These are phyloP conservation scores for Erythrobasidium yunnanense DNA, from an alignment of 768 basidiomycete genomes.

Conservation along the genomic window DNA sequence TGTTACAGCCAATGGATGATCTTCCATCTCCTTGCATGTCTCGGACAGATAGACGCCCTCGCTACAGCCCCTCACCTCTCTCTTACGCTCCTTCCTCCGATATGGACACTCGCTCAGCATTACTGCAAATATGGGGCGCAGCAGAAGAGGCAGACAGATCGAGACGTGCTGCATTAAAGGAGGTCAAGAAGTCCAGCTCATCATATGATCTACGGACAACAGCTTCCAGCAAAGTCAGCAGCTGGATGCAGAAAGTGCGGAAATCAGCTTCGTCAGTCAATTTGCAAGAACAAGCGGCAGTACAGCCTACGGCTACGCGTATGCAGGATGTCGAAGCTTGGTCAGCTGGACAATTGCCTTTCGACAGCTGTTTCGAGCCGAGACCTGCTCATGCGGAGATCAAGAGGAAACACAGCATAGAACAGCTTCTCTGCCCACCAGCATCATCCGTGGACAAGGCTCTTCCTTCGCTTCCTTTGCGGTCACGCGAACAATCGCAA, in stretches of 20 bases:
- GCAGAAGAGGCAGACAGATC: slow-evolving; percentile 11
- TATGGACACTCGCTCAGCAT: background rate
- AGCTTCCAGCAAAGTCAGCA: background rate
- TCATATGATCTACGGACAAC: background rate
- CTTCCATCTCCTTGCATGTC: slow-evolving; percentile 13
- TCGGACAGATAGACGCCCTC: background rate
- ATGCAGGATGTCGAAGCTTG: background rate
- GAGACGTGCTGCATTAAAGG: background rate
- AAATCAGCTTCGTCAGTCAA: background rate
- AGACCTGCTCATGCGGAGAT: background rate
- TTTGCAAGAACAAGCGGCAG: background rate
- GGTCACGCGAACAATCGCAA: background rate
- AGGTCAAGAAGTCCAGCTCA: background rate
- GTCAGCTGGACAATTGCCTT: background rate
- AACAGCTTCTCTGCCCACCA: background rate
- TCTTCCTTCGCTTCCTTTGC: background rate
- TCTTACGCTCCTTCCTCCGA: background rate
- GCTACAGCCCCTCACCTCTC: background rate
- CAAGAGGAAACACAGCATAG: background rate
- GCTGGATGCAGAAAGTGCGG: background rate
- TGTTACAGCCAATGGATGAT: slow-evolving; percentile 17
- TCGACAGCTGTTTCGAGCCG: background rate
- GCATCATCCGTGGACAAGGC: background rate
- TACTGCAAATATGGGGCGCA: slow-evolving; percentile 1
- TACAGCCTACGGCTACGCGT: background rate